Evolutionary conservation across 345 rosid species (phyloP).

Genomic region (Acer saccharum): DNA sequence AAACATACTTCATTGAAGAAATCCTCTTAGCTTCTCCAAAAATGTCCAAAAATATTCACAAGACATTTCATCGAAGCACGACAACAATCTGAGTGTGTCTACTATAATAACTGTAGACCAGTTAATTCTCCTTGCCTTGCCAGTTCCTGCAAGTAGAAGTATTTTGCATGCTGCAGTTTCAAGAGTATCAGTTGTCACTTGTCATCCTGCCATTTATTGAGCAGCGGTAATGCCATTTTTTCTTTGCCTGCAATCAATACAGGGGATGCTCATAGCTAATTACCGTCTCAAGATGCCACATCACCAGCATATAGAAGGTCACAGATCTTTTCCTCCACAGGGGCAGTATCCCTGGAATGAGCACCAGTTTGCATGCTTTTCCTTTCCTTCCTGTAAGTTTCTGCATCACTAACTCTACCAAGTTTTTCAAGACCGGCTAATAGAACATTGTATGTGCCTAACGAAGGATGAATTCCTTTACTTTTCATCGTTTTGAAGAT

Average conservation of each 20-base stretch:
- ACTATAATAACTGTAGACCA: background rate
- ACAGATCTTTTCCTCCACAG: conserved; percentile 60
- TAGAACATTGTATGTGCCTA: conserved; percentile 69
- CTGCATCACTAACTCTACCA: conserved; percentile 49
- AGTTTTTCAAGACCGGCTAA: conserved; percentile 68
- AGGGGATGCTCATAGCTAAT: conserved; percentile 2
- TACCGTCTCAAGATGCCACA: conserved; percentile 18
- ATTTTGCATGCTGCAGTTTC: background rate
- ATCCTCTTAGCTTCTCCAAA: conserved; percentile 89
- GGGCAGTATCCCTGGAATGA: conserved; percentile 32
- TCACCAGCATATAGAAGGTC: conserved; percentile 63
- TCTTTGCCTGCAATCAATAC: background rate
- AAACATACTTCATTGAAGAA: conserved; percentile 61
- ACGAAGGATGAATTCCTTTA: conserved; percentile 53
- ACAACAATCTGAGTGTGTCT: background rate
- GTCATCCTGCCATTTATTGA: background rate
- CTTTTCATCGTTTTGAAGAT: conserved; percentile 56
- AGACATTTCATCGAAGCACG: too few relatives aligned
- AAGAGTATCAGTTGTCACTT: background rate
- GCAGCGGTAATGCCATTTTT: background rate
- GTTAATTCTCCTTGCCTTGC: background rate
- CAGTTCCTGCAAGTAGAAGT: background rate
- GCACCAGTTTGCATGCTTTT: conserved; percentile 38
- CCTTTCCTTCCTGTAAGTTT: conserved; percentile 60
- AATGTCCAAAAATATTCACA: conserved; percentile 42